Conservation (phyloP, 306 rosid species). For the Vachellia pachyceras region DNA sequence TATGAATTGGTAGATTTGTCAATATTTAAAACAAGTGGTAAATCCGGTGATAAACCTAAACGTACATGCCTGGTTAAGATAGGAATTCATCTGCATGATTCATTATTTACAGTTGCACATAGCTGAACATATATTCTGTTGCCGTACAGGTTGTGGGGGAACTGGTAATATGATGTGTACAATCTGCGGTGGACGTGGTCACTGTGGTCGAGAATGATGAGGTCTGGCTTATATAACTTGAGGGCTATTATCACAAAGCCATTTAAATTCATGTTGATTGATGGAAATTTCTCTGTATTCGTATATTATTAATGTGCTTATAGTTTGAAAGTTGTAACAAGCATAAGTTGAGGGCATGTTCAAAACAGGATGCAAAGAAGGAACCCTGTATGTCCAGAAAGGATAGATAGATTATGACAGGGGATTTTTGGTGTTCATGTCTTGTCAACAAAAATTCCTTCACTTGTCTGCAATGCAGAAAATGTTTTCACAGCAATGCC, state of each 20-base stretch:
- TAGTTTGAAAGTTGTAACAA: background rate
- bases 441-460: background rate
- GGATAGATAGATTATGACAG: background rate
- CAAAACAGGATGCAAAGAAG: background rate
- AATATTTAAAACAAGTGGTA: slow-evolving; percentile 5
- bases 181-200: slow-evolving; percentile 68
- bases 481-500: background rate
- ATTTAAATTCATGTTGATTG: slow-evolving; percentile 19
- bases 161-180: slow-evolving; percentile 64
- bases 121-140: background rate
- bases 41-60: slow-evolving; percentile 5
- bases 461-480: background rate
- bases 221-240: slow-evolving; percentile 1
- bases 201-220: slow-evolving; percentile 47
- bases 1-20: slow-evolving; percentile 13
- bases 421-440: background rate
- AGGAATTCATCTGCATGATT: slow-evolving; percentile 13
- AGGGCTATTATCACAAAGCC: slow-evolving; percentile 23
- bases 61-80: background rate
- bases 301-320: background rate
- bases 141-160: slow-evolving; percentile 66
- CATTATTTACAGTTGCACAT: slow-evolving; percentile 4
- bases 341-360: background rate
- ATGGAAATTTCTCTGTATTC: background rate
- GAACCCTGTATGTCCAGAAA: background rate